phyloP scores from a whole-genome alignment of 2,329 filamentous ascomycete species.

The Neofusicoccum kwambonambiense region DNA sequence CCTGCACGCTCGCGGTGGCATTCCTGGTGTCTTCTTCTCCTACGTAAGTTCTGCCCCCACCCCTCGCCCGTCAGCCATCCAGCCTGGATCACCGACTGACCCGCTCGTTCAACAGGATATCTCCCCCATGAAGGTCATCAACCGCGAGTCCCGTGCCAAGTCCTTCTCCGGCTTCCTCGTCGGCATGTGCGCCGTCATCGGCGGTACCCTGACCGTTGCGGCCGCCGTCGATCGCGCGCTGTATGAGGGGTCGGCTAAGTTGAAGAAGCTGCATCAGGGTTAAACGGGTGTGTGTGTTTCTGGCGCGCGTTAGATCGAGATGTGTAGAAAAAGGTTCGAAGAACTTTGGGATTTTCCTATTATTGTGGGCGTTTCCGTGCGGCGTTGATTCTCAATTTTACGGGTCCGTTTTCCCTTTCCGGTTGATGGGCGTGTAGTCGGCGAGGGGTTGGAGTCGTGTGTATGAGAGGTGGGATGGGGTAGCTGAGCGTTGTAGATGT shows the following conservation, averaged over 20 bases:
- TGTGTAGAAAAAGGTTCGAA: not conserved
- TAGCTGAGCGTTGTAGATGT: not conserved
- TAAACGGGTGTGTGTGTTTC: slow-evolving; percentile 31
- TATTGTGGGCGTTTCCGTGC: not conserved
- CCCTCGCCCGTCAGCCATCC: too few species aligned
- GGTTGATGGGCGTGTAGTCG: not conserved
- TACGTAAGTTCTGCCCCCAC: slow-evolving; percentile 64
- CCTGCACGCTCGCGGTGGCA: slow-evolving; percentile 83
- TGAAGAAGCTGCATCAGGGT: slow-evolving; percentile 79
- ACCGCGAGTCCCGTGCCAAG: slow-evolving; percentile 86
- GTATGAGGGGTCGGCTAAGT: slow-evolving; percentile 79
- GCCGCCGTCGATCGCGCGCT: slow-evolving; percentile 87
- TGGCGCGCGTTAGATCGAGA: not conserved
- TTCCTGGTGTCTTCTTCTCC: slow-evolving; percentile 97
- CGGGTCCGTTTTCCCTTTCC: not conserved
- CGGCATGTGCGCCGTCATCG: slow-evolving; percentile 90
- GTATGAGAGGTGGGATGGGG: not conserved
- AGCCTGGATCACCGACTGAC: not conserved
- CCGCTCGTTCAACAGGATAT: slow-evolving; percentile 65
- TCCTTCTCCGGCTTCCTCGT: slow-evolving; percentile 90
- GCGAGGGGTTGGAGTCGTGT: too few species aligned
- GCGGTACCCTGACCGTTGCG: slow-evolving; percentile 91
- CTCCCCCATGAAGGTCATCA: slow-evolving; percentile 99
- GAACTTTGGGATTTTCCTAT: too few species aligned
- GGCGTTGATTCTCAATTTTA: not conserved